Conservation (phyloP, 116 monocot genomes). For the Phalaenopsis hybrid region DNA sequence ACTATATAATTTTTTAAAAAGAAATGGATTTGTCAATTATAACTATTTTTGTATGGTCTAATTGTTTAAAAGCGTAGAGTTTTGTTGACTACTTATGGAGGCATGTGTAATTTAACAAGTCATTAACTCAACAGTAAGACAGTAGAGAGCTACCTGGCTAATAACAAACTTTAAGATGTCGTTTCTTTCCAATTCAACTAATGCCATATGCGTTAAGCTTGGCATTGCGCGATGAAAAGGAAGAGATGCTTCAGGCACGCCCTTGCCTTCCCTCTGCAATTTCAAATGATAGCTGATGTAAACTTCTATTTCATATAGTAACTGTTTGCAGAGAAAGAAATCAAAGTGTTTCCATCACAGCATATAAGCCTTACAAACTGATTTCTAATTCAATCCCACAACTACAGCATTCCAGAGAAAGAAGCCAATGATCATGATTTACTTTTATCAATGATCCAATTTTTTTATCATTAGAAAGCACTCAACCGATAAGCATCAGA, state of each 20-base stretch:
- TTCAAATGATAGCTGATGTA: constrained; percentile 9
- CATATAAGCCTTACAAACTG: background rate
- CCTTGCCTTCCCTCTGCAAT: constrained; percentile 64
- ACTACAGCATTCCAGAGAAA: background rate
- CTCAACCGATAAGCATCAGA: too few relatives aligned
- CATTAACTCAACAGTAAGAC: background rate
- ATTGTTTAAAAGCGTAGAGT: background rate
- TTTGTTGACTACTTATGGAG: background rate
- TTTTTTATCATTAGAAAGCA: too few relatives aligned
- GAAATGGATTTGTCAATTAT: background rate
- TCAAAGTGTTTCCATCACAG: background rate
- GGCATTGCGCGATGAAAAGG: constrained; percentile 94
- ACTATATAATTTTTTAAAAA: background rate
- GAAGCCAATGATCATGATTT: background rate
- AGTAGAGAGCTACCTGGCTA: constrained; percentile 63
- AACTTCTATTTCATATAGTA: background rate
- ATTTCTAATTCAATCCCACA: background rate
- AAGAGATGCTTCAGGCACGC: constrained; percentile 83
- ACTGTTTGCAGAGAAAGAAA: background rate
- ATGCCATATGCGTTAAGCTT: constrained; percentile 95
- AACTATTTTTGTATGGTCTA: background rate
- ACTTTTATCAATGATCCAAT: too few relatives aligned
- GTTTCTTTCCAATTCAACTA: constrained; percentile 88
- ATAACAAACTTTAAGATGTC: constrained; percentile 92
- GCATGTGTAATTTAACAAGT: background rate